phyloP scores from a whole-genome alignment of 106 monocot genomes.

The Platanthera guangdongensis region DNA sequence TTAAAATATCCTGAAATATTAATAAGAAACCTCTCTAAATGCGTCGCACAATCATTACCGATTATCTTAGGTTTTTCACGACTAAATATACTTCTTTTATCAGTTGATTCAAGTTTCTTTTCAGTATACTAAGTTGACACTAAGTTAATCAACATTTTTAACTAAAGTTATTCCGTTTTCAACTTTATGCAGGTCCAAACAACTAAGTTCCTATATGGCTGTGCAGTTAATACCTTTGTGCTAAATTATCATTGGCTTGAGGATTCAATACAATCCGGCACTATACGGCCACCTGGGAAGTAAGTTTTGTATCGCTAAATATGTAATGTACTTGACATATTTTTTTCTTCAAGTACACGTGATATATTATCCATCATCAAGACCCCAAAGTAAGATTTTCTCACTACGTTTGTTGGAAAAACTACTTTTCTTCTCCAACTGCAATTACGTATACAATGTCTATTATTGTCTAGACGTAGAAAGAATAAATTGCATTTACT shows the following conservation, averaged over 20 bases:
- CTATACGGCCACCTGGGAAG: constrained; percentile 44
- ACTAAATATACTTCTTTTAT: too few relatives aligned
- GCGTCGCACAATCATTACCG: too few relatives aligned
- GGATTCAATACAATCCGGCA: constrained; percentile 51
- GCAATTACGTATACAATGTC: neutral
- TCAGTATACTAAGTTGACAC: neutral
- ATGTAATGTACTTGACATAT: neutral
- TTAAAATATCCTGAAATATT: neutral
- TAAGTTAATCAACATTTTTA: neutral
- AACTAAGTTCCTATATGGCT: constrained; percentile 72
- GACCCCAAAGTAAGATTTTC: neutral
- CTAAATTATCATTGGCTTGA: constrained; percentile 49
- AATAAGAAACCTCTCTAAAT: neutral
- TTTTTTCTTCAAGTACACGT: neutral
- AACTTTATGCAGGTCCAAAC: constrained; percentile 44
- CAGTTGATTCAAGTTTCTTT: neutral
- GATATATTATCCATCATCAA: neutral
- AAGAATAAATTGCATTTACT: neutral
- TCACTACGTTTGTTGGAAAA: neutral
- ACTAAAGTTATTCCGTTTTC: neutral
- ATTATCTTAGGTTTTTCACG: too few relatives aligned
- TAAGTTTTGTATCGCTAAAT: constrained; percentile 21
- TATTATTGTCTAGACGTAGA: neutral
- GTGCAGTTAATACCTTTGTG: constrained; percentile 66
- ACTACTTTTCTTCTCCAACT: neutral